A percentile compares a stretch with the other conserved stretches of the same genome.
These are phyloP conservation scores for Neostapfia colusana DNA, from an alignment of 176 grass and related monocot genomes.

Conservation along the genomic window DNA sequence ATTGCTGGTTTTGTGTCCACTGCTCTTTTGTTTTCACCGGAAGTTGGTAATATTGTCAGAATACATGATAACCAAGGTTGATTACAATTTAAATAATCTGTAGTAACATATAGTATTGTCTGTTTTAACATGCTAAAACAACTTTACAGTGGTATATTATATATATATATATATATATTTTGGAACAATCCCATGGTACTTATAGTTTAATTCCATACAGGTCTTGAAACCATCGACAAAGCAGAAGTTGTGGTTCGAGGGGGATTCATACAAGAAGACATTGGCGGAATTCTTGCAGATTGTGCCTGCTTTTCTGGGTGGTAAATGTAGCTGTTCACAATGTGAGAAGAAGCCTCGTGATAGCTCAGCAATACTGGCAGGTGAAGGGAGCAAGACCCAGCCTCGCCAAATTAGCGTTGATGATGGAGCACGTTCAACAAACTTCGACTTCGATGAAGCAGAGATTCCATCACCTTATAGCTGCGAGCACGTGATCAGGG, in stretches of 20 bases:
- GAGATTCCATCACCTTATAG: constrained; percentile 49
- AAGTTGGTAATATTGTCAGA: background rate
- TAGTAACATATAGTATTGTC: background rate
- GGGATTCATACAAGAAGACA: constrained; percentile 74
- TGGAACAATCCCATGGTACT: constrained; percentile 10
- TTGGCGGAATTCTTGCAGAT: constrained; percentile 63
- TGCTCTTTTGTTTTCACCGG: background rate
- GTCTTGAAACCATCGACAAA: constrained; percentile 71
- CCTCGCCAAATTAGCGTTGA: constrained; percentile 24
- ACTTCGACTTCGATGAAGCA: constrained; percentile 29
- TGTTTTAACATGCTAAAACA: background rate
- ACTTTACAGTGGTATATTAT: background rate
- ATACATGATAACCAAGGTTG: background rate
- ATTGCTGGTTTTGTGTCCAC: background rate
- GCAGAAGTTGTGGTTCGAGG: constrained; percentile 77
- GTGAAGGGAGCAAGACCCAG: constrained; percentile 51
- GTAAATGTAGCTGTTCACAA: constrained; percentile 68
- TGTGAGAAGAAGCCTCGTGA: constrained; percentile 57
- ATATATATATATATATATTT: no score
- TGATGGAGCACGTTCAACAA: constrained; percentile 23
- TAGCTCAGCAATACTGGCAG: constrained; percentile 28
- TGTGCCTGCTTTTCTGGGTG: constrained; percentile 70
- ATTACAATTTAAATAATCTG: background rate
- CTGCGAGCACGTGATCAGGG: constrained; percentile 65
- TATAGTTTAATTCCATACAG: constrained; percentile 40